These are phyloP conservation scores for Phytophthora pinifolia DNA, from an alignment of 352 stramenopile genomes.

Conservation along the genomic window DNA sequence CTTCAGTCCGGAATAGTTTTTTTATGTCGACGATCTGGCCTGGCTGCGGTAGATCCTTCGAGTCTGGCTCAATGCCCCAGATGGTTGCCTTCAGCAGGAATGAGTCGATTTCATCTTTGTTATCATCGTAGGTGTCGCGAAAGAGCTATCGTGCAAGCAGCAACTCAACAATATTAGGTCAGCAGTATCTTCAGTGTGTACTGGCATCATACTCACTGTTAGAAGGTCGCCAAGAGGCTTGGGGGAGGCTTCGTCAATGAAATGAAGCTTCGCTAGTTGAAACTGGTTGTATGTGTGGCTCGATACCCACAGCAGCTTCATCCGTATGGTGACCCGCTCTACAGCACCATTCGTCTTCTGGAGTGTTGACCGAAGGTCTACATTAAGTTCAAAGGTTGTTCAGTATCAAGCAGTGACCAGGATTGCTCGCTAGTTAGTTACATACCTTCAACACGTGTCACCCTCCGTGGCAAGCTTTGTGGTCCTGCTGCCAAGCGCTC, in stretches of 20 bases:
- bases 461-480: too few relatives aligned
- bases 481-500: too few relatives aligned
- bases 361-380: too few relatives aligned
- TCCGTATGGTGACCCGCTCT: too few relatives aligned
- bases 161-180: not conserved
- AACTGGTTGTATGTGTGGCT: too few relatives aligned
- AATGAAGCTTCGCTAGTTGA: not conserved
- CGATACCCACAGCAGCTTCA: too few relatives aligned
- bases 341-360: too few relatives aligned
- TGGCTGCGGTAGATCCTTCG: not conserved
- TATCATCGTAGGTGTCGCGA: not conserved
- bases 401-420: too few relatives aligned
- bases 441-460: too few relatives aligned
- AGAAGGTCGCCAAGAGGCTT: not conserved
- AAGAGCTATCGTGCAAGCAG: not conserved
- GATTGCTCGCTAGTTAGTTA: too few relatives aligned
- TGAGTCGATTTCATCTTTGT: not conserved
- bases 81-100: not conserved
- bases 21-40: slow-evolving; percentile 1
- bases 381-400: too few relatives aligned
- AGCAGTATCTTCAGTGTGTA: not conserved
- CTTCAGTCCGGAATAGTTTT: slow-evolving; percentile 4
- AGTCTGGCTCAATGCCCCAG: not conserved
- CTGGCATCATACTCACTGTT: not conserved
- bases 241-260: not conserved